A percentile compares a stretch with the other conserved stretches of the same genome.
These are phyloP conservation scores for Neophaeococcomyces aloes DNA, from an alignment of 2,329 filamentous ascomycete species.

Conservation along the genomic window DNA sequence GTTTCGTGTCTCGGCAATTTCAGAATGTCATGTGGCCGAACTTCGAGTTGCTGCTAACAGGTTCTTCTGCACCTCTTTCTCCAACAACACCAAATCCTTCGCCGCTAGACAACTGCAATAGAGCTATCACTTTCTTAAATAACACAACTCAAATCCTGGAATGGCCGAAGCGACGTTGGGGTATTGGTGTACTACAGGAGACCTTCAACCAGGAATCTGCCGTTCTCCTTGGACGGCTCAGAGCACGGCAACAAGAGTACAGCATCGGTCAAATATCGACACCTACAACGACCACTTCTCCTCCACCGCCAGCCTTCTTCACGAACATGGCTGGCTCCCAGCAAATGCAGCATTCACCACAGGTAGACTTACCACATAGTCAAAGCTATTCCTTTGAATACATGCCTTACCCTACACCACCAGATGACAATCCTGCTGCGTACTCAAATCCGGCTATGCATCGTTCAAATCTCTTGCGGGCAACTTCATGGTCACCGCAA, in stretches of 20 bases:
- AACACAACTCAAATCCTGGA: slow-evolving; percentile 20
- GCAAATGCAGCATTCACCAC: background rate
- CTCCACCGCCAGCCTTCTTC: background rate
- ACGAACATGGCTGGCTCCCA: background rate
- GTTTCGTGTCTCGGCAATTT: slow-evolving; percentile 54
- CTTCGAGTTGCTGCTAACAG: slow-evolving; percentile 34
- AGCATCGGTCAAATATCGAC: background rate
- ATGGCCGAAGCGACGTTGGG: slow-evolving; percentile 18
- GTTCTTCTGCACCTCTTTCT: slow-evolving; percentile 9
- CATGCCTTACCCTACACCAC: background rate
- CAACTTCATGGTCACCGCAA: background rate
- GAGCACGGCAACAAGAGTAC: slow-evolving; percentile 13
- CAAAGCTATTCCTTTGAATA: background rate
- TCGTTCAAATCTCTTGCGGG: slow-evolving; percentile 22
- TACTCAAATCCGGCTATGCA: slow-evolving; percentile 31
- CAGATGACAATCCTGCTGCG: background rate
- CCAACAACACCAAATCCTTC: slow-evolving; percentile 6
- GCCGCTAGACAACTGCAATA: slow-evolving; percentile 17
- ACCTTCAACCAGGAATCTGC: slow-evolving; percentile 21
- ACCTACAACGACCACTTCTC: background rate
- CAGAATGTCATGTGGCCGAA: slow-evolving; percentile 47
- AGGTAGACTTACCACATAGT: background rate
- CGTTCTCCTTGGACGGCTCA: slow-evolving; percentile 18
- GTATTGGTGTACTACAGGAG: slow-evolving; percentile 16
- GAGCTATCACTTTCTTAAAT: slow-evolving; percentile 15